These are phyloP conservation scores for Aspergillus quadricinctus DNA, from an alignment of 2,329 filamentous ascomycete genomes.

Conservation along the genomic window DNA sequence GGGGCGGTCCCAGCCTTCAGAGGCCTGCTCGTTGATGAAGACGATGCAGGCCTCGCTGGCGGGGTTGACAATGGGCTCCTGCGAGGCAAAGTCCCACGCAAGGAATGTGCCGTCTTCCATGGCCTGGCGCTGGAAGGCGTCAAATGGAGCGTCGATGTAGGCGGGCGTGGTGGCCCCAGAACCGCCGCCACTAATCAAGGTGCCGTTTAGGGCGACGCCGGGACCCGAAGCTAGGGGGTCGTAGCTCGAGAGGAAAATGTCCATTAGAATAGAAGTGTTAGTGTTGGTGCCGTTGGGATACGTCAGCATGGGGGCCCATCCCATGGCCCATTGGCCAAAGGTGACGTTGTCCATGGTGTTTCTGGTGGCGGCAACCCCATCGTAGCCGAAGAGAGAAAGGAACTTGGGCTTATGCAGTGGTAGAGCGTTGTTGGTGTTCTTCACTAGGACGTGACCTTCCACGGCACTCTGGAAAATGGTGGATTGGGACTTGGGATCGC, in stretches of 20 bases:
- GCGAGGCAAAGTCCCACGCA: constrained; percentile 55
- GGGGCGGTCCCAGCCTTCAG: constrained; percentile 34
- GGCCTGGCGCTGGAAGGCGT: constrained; percentile 51
- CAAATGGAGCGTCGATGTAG: constrained; percentile 50
- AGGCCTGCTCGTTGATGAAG: constrained; percentile 52
- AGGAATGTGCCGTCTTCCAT: constrained; percentile 54
- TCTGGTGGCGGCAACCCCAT: constrained; percentile 36
- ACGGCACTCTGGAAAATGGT: constrained; percentile 47
- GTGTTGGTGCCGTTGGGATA: constrained; percentile 11
- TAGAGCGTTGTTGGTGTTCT: constrained; percentile 48
- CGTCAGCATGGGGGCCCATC: neutral
- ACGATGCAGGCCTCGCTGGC: constrained; percentile 41
- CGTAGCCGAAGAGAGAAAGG: constrained; percentile 59
- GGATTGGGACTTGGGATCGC: constrained; percentile 33
- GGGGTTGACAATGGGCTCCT: constrained; percentile 46
- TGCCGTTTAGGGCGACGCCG: constrained; percentile 44
- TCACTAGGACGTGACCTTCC: constrained; percentile 55
- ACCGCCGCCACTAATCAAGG: constrained; percentile 45
- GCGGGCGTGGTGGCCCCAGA: constrained; percentile 48
- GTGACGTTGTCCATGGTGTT: constrained; percentile 24
- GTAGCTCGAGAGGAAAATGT: constrained; percentile 17
- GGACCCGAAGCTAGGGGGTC: constrained; percentile 18
- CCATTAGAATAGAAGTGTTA: constrained; percentile 6
- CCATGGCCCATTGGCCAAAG: constrained; percentile 3
- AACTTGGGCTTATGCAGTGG: constrained; percentile 37